Percentiles rank a stretch among this genome's conserved stretches.
phyloP scores from a whole-genome alignment of 2,329 filamentous ascomycete genomes.

The Diaporthe citri region DNA sequence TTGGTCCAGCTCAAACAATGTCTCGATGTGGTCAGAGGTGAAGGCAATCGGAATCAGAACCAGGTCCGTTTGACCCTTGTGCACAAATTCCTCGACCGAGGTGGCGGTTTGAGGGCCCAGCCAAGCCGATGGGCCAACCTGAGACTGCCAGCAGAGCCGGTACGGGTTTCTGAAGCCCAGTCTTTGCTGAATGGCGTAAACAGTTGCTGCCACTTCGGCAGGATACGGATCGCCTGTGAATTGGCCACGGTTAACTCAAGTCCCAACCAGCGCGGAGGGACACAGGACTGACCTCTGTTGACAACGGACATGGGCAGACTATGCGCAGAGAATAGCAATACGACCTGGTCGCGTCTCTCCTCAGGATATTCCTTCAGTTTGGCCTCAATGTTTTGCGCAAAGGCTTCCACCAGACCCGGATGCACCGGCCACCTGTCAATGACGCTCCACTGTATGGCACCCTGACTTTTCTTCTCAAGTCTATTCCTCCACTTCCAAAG shows the following conservation, averaged over 20 bases:
- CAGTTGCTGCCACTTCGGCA: conserved; percentile 93
- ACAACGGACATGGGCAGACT: conserved; percentile 97
- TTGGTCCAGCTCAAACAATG: conserved; percentile 90
- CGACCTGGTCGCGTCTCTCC: conserved; percentile 82
- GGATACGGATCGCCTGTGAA: conserved; percentile 88
- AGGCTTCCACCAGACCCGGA: conserved; percentile 87
- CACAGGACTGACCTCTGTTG: conserved; percentile 76
- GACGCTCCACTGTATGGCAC: conserved; percentile 92
- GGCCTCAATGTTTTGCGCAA: conserved; percentile 91
- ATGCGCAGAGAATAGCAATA: conserved; percentile 94
- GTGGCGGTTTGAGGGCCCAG: conserved; percentile 92
- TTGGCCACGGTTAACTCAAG: conserved; percentile 46
- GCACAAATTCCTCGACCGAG: conserved; percentile 89
- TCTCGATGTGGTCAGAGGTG: conserved; percentile 99
- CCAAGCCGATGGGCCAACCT: conserved; percentile 96
- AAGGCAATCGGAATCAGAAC: conserved; percentile 96
- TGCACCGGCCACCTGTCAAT: conserved; percentile 99
- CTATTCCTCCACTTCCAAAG: conserved; percentile 96
- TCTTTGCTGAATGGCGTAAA: conserved; percentile 95
- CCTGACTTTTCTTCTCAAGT: conserved; percentile 78
- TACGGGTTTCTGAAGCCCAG: conserved; percentile 91
- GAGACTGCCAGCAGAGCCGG: conserved; percentile 96
- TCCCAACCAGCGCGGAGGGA: not conserved
- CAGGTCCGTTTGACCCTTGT: conserved; percentile 91
- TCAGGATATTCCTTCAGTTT: conserved; percentile 87